Evolutionary conservation across 2,329 filamentous ascomycete genomes (phyloP), one percentile per base, ranked within the genome.

Genomic region (Microsporum ferrugineum): DNA sequence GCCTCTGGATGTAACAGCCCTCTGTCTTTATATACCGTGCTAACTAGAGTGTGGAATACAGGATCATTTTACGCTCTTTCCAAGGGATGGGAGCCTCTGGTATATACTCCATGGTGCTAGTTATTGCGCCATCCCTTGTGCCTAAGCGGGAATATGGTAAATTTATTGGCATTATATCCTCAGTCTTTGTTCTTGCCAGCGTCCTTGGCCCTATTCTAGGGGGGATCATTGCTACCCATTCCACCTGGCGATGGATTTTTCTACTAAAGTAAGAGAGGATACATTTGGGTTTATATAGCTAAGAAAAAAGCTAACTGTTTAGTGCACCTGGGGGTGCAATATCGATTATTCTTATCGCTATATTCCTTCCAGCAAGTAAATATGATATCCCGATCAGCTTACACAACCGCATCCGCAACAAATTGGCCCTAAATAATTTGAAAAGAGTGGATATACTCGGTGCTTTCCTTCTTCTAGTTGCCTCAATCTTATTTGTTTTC

Each of bases 41-140:
- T n/a, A 5, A 57, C 5, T 39, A 33, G 4, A 31, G 31, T 33
- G 10, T 10, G 29, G 31, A 12, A 38, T 39, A 31, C 38, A 66
- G 65, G 2, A 68, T 70, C 33, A 57, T 69, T n/a, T 64, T 68
- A 38, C 68, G 69, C 5, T 66, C 66, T 6, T 68, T 70, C 58
- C 69, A 71, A 60, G 68, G 69, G 5, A 57, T 70, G 29, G 68
- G 68, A 5, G 68, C 65, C 6, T 60, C 62, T 31, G 69, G 69
- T 4, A 64, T 65, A 17, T 70, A 68, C 56, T 64, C 66, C 17
- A 51, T 68, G 27, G 61, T 61, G 31, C 55, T 68, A 29, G 63
- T 66, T 29, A 65, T 70, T n/a, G 29, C 63, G 12, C 53, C 63
- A 1, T 63, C 66, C 7, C 57, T 70, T 7, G 65, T 67, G 14